Conservation (phyloP, 805 yeast species). For the Torulaspora delbrueckii region DNA sequence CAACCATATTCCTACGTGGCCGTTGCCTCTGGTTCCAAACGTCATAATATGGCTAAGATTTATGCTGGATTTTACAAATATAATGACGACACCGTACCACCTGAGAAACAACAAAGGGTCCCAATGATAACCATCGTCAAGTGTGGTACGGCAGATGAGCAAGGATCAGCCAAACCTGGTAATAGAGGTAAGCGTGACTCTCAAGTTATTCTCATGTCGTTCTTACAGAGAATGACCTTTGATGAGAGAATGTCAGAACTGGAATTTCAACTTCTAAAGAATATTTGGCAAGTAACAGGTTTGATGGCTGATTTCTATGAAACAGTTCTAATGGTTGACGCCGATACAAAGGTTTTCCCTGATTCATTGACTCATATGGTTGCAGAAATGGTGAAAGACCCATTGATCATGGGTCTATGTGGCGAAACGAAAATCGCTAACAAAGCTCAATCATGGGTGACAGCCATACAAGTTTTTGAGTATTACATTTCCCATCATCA, state of each 20-base stretch:
- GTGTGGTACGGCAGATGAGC: constrained; percentile 83
- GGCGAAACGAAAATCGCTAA: constrained; percentile 92
- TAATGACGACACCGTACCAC: constrained; percentile 66
- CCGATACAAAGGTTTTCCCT: constrained; percentile 84
- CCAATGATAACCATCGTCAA: constrained; percentile 77
- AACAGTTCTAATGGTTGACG: constrained; percentile 85
- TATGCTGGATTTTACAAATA: constrained; percentile 92
- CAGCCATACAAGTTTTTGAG: constrained; percentile 90
- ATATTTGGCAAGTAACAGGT: constrained; percentile 80
- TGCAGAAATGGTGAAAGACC: constrained; percentile 84
- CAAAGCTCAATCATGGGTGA: constrained; percentile 79
- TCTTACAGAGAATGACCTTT: constrained; percentile 79
- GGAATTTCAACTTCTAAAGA: constrained; percentile 69
- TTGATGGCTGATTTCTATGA: constrained; percentile 80
- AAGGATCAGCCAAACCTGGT: constrained; percentile 70
- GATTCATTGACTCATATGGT: constrained; percentile 86
- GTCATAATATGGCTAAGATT: constrained; percentile 97
- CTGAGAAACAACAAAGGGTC: constrained; percentile 77
- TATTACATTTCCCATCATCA: constrained; percentile 92
- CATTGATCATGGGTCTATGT: constrained; percentile 84
- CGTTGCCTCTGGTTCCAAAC: constrained; percentile 87
- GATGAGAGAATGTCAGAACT: constrained; percentile 93
- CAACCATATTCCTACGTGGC: constrained; percentile 86
- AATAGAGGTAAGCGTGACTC: constrained; percentile 96
- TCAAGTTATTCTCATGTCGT: constrained; percentile 85